Evolutionary conservation across 305 asterid species (phyloP).

Genomic region (Fraxinus angustifolia): DNA sequence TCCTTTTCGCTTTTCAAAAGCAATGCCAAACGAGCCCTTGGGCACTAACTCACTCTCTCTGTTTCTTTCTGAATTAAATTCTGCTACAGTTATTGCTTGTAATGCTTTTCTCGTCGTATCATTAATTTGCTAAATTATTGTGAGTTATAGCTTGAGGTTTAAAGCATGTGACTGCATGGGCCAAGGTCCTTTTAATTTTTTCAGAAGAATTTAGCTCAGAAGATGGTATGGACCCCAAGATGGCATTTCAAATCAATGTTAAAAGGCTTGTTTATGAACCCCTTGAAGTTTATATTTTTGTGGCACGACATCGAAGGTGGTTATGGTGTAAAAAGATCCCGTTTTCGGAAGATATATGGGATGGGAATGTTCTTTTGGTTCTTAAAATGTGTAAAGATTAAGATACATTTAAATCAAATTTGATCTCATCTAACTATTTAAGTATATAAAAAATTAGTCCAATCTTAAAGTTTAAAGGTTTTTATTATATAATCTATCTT

Average conservation of each 20-base stretch:
- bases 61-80: not conserved
- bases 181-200: not conserved
- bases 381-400: no score
- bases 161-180: not conserved
- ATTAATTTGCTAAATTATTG: not conserved
- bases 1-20: no score
- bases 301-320: not conserved
- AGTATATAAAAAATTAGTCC: no score
- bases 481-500: not conserved
- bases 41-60: not conserved
- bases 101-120: slow-evolving; percentile 8
- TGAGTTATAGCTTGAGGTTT: slow-evolving; percentile 4
- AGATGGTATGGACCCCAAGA: not conserved
- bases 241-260: not conserved
- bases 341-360: not conserved
- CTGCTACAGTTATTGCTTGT: not conserved
- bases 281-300: not conserved
- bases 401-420: no score
- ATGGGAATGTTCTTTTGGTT: not conserved
- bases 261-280: not conserved
- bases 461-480: no score
- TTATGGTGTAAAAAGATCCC: not conserved
- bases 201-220: not conserved
- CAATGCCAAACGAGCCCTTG: no score
- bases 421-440: no score